Conservation (phyloP, 2,329 filamentous ascomycete genomes). For the Didymella lethalis region DNA sequence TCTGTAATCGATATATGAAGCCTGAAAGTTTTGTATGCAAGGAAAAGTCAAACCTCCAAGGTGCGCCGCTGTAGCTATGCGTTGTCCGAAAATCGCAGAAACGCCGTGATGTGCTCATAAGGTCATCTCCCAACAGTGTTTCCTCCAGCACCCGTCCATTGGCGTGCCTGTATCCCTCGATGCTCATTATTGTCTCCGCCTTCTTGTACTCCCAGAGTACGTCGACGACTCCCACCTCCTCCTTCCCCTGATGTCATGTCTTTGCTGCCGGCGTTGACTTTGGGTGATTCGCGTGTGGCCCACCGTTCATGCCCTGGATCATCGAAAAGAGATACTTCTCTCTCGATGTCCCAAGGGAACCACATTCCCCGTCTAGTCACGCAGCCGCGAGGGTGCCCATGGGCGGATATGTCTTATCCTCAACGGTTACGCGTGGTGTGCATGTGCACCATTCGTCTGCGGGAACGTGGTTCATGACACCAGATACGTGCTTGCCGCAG, state of each 20-base stretch:
- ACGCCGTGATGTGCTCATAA: slow-evolving; percentile 19
- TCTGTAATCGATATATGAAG: neutral
- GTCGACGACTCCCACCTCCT: neutral
- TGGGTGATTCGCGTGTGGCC: slow-evolving; percentile 21
- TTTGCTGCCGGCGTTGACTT: slow-evolving; percentile 12
- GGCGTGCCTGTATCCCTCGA: neutral
- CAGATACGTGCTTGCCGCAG: slow-evolving; percentile 68
- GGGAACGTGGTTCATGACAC: slow-evolving; percentile 68
- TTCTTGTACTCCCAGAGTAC: neutral
- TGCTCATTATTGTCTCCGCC: neutral
- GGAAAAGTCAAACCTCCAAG: neutral
- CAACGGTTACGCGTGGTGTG: slow-evolving; percentile 67
- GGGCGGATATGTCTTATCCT: slow-evolving; percentile 70
- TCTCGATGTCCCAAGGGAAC: slow-evolving; percentile 15
- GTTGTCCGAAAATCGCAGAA: neutral
- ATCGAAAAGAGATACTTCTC: slow-evolving; percentile 21
- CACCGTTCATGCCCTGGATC: slow-evolving; percentile 21
- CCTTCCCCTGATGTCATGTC: slow-evolving; percentile 18
- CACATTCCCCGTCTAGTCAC: slow-evolving; percentile 35
- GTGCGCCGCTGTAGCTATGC: slow-evolving; percentile 11
- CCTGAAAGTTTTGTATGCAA: slow-evolving; percentile 7
- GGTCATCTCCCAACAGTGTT: neutral
- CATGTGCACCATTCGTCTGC: slow-evolving; percentile 70
- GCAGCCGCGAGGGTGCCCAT: slow-evolving; percentile 57
- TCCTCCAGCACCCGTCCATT: neutral